A percentile compares a stretch with the other conserved stretches of the same genome.
These are phyloP conservation scores for Phytophthora meadii DNA, from an alignment of 352 stramenopile genomes.

Conservation along the genomic window DNA sequence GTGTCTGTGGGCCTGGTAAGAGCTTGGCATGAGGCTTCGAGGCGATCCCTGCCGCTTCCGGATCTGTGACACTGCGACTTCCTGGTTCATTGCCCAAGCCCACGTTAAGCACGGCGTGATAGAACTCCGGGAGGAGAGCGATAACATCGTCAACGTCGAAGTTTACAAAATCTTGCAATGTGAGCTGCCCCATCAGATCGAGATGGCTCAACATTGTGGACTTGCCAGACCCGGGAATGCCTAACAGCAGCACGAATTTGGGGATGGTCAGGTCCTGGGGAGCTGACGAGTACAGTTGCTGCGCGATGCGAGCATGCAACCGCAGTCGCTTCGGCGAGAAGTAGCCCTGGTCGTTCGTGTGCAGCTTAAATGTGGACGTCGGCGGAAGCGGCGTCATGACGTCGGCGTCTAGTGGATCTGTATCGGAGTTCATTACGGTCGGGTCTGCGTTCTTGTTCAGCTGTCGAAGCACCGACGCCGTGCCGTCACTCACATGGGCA, in stretches of 20 bases:
- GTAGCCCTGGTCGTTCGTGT: slow-evolving; percentile 64
- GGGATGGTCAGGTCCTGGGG: slow-evolving; percentile 62
- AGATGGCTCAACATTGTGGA: slow-evolving; percentile 81
- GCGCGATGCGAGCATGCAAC: slow-evolving; percentile 76
- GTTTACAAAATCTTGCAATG: slow-evolving; percentile 82
- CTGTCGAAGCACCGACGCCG: slow-evolving; percentile 43
- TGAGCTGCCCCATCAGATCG: slow-evolving; percentile 71
- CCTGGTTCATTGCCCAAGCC: slow-evolving; percentile 69
- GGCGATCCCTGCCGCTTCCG: slow-evolving; percentile 12
- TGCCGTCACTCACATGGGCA: slow-evolving; percentile 29
- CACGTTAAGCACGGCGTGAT: slow-evolving; percentile 86
- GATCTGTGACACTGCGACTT: slow-evolving; percentile 31
- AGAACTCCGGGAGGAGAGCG: slow-evolving; percentile 80
- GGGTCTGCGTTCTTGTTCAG: slow-evolving; percentile 43
- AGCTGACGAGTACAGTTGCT: slow-evolving; percentile 68
- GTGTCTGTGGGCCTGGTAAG: slow-evolving; percentile 62
- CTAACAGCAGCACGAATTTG: slow-evolving; percentile 76
- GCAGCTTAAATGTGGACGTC: slow-evolving; percentile 67
- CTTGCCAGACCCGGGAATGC: slow-evolving; percentile 74
- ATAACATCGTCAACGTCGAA: slow-evolving; percentile 87
- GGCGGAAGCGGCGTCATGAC: slow-evolving; percentile 39
- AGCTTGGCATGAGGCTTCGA: slow-evolving; percentile 28
- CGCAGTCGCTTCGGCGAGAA: slow-evolving; percentile 68
- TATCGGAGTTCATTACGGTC: slow-evolving; percentile 32
- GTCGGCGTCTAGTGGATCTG: slow-evolving; percentile 57